These are phyloP conservation scores for Mallotus japonicus DNA, from an alignment of 441 rosid species.

Conservation along the genomic window DNA sequence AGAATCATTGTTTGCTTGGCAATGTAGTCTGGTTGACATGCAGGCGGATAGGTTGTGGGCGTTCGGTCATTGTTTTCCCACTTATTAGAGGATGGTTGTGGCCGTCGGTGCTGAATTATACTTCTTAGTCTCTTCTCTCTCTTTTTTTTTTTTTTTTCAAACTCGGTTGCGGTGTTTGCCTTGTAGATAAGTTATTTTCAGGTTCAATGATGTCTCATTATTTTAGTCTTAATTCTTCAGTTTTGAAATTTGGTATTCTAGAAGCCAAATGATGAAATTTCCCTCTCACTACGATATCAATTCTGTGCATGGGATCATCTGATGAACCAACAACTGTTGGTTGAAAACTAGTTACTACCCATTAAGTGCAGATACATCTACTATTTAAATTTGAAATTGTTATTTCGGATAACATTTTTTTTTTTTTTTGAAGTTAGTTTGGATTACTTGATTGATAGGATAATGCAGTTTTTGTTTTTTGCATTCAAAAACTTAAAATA, in stretches of 20 bases:
- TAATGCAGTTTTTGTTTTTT: too few species aligned
- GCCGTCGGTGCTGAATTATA: not conserved
- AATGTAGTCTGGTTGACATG: conserved; percentile 26
- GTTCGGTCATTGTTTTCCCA: conserved; percentile 9
- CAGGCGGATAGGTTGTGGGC: conserved; percentile 13
- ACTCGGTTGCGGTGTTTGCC: not conserved
- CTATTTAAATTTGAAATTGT: too few species aligned
- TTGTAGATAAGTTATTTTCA: conserved; percentile 12
- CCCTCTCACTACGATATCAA: too few species aligned
- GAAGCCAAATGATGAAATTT: not conserved
- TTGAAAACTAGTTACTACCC: too few species aligned
- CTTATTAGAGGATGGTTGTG: conserved; percentile 12
- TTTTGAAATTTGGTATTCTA: not conserved
- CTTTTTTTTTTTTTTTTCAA: not conserved
- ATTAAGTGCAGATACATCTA: too few species aligned
- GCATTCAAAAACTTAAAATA: too few species aligned
- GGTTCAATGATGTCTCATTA: not conserved
- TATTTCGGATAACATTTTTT: too few species aligned
- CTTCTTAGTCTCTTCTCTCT: not conserved
- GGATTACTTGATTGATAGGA: too few species aligned
- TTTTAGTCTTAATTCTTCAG: not conserved
- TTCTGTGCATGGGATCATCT: too few species aligned
- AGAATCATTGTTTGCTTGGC: conserved; percentile 31
- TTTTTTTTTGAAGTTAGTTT: too few species aligned
- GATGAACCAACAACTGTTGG: too few species aligned